Base-by-base conservation (phyloP, 148 eudicot genomes). In the Fallopia convolvulus region DNA sequence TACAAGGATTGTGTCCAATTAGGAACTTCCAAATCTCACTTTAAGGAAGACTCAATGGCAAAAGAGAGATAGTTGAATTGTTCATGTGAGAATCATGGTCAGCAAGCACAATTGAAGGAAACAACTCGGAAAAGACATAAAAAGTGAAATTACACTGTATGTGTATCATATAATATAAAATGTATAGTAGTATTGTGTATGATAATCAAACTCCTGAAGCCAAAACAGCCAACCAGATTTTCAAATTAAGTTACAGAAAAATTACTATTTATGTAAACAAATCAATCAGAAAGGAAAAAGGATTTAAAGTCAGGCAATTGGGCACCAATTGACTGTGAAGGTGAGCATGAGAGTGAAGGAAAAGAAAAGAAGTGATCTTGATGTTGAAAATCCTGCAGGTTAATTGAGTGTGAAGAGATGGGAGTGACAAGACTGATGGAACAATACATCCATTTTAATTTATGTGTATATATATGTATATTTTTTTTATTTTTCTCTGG, bases 381-480 rank as follows among this genome's bases (percentile, higher is more conserved):
- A 32, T 65, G 70, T 65, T 39, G 39, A 32, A 32, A 65, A 30
- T 65, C 33, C 21, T 60, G 68, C 68, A 60, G 46, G 36, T 68
- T 15, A 36, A 39, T 36, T 66, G 46, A 68, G 72, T 68, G 21
- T 68, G 72, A 68, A 68, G 72, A 68, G 72, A 68, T 32, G 70
- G 40, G 70, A 15, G 70, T 68, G 72, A 68, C n/a, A 68, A 68
- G 72, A 68, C 10, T 68, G 72, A 68, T 68, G 42, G 72, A 68
- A 68, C 72, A 68, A 68, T 9, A 36, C 72, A 68, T 61, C 39
- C 72, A 18, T 33, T 68, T 68, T 6, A n/a, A n/a, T n/a, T n/a
- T n/a, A n/a, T 14, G 8, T 36, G 11, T 14, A 63, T 3, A 26
- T 63, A 9, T 55, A 18, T 18, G 0, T 63, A 8, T 30, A 0